A percentile compares a stretch with the other conserved stretches of the same genome.
Evolutionary conservation across 2,329 filamentous ascomycete genomes (phyloP).

Genomic region (Parastagonospora nodorum): DNA sequence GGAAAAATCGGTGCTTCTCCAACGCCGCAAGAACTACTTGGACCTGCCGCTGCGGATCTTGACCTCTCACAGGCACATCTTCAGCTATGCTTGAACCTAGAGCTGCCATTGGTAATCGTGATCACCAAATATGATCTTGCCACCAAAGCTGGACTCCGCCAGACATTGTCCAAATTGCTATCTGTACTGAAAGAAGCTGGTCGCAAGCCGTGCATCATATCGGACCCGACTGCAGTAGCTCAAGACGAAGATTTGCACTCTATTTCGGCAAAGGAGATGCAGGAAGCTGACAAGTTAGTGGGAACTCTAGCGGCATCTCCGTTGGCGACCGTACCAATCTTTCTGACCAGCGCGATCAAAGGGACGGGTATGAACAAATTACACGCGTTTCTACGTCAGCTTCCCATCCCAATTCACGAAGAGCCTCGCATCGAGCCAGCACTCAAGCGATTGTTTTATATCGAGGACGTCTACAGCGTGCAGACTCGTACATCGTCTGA

Average conservation of each 20-base stretch:
- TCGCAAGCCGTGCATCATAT: constrained; percentile 73
- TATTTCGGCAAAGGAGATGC: constrained; percentile 62
- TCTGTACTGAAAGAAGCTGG: constrained; percentile 77
- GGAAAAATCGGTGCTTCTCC: constrained; percentile 53
- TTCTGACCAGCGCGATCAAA: constrained; percentile 85
- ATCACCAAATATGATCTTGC: constrained; percentile 92
- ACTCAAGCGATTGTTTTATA: constrained; percentile 75
- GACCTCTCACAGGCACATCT: constrained; percentile 81
- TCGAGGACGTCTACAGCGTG: constrained; percentile 82
- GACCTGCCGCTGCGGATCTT: constrained; percentile 60
- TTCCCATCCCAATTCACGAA: constrained; percentile 64
- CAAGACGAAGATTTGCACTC: constrained; percentile 55
- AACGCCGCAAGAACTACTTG: constrained; percentile 58
- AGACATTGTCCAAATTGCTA: constrained; percentile 73
- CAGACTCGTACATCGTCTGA: constrained; percentile 50
- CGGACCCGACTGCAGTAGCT: constrained; percentile 28
- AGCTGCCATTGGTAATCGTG: constrained; percentile 76
- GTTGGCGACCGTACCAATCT: constrained; percentile 71
- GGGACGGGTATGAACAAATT: constrained; percentile 80
- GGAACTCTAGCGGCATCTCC: constrained; percentile 54
- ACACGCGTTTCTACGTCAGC: constrained; percentile 77
- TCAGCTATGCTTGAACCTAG: constrained; percentile 80
- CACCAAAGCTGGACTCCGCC: constrained; percentile 71
- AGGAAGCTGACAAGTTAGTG: constrained; percentile 63
- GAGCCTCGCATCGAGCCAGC: constrained; percentile 43